Conservation (phyloP, 2,329 filamentous ascomycete species). For the Paraphoma sp. region DNA sequence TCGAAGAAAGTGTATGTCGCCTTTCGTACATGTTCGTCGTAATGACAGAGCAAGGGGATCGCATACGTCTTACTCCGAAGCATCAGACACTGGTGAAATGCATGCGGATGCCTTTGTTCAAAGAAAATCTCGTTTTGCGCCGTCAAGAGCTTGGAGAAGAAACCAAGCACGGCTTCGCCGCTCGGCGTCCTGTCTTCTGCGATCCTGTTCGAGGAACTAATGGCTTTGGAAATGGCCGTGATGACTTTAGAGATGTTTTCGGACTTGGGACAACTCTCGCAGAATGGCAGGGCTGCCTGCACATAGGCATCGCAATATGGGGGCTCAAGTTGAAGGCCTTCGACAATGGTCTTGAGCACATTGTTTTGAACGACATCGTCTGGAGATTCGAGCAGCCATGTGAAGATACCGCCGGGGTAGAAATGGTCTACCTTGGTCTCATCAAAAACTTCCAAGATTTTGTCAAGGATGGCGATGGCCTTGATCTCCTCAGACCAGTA, state of each 20-base stretch:
- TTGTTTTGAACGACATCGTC: constrained; percentile 20
- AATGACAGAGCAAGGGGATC: constrained; percentile 34
- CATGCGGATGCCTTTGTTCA: constrained; percentile 21
- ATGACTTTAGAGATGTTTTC: constrained; percentile 27
- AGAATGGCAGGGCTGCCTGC: constrained; percentile 39
- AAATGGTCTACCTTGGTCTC: constrained; percentile 33
- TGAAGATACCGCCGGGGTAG: constrained; percentile 45
- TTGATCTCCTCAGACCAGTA: constrained; percentile 38
- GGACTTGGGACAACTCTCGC: constrained; percentile 24
- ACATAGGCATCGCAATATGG: constrained; percentile 41
- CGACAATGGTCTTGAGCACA: constrained; percentile 33
- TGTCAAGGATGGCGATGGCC: constrained; percentile 42
- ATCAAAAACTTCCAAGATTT: constrained; percentile 44
- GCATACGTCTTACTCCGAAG: constrained; percentile 21
- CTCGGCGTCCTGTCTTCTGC: constrained; percentile 24
- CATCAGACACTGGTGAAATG: constrained; percentile 32
- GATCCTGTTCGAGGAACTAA: constrained; percentile 12
- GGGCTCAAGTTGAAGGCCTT: constrained; percentile 36
- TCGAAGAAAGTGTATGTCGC: constrained; percentile 25
- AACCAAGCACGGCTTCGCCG: constrained; percentile 33
- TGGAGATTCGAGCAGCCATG: constrained; percentile 33
- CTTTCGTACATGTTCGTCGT: constrained; percentile 37
- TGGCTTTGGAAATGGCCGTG: constrained; percentile 23
- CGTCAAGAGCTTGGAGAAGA: constrained; percentile 33
- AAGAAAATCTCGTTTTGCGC: constrained; percentile 30